Conservation (phyloP, 441 rosid species). For the Isatis lusitanica region DNA sequence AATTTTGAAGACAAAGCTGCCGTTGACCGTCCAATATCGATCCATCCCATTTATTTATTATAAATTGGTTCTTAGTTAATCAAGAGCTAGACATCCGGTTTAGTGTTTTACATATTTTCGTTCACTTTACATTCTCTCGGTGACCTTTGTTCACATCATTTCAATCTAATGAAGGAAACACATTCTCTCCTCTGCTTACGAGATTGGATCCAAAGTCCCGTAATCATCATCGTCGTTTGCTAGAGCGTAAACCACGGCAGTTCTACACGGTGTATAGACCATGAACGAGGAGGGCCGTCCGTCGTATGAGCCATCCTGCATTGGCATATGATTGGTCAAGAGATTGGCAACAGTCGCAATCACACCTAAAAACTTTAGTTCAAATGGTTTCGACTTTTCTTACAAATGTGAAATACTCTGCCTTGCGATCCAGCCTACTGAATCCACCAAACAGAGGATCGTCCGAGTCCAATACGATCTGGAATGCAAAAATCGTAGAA, state of each 20-base stretch:
- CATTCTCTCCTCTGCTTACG: conserved; percentile 3
- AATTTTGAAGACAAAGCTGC: not conserved
- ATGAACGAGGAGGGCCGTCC: conserved; percentile 75
- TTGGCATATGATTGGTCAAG: conserved; percentile 16
- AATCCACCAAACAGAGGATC: conserved; percentile 80
- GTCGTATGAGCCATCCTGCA: conserved; percentile 80
- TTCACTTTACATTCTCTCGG: conserved; percentile 21
- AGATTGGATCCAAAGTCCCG: conserved; percentile 20
- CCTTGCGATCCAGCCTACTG: conserved; percentile 55
- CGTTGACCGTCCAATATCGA: not conserved
- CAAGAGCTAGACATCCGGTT: conserved; percentile 5
- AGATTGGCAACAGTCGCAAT: not conserved
- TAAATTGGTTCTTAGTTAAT: not conserved
- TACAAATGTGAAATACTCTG: conserved; percentile 79
- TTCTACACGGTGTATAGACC: conserved; percentile 84
- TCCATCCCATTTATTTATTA: not conserved
- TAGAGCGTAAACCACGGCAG: conserved; percentile 82
- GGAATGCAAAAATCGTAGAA: conserved; percentile 4
- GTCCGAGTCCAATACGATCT: conserved; percentile 93
- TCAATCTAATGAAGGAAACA: not conserved
- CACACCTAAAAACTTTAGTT: not conserved
- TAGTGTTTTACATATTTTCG: conserved; percentile 18
- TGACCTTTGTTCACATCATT: conserved; percentile 3
- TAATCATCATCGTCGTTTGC: conserved; percentile 39
- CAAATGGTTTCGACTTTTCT: conserved; percentile 34